A percentile compares a stretch with the other conserved stretches of the same genome.
phyloP scores from a whole-genome alignment of 805 yeast genomes.

The Clavispora santaluciae region DNA sequence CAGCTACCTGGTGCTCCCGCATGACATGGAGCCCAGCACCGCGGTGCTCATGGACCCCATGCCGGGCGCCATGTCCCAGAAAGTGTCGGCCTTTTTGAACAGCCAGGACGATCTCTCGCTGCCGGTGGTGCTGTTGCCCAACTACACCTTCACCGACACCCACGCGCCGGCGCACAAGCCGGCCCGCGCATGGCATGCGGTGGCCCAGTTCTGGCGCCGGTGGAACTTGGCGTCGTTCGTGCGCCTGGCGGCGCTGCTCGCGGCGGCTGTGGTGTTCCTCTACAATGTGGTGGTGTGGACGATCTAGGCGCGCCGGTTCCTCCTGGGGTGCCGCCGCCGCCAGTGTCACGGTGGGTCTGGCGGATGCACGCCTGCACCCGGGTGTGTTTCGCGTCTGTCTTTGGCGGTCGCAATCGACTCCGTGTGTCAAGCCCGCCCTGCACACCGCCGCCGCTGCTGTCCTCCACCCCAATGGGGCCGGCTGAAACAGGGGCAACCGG shows the following conservation, averaged over 20 bases:
- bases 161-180: neutral
- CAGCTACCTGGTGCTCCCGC: slow-evolving; percentile 26
- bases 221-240: slow-evolving; percentile 16
- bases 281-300: slow-evolving; percentile 1
- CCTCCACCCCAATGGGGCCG: too few species aligned
- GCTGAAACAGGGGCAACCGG: neutral
- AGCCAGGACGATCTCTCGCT: slow-evolving; percentile 23
- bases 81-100: slow-evolving; percentile 25
- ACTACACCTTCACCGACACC: slow-evolving; percentile 20
- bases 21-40: slow-evolving; percentile 8
- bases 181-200: slow-evolving; percentile 3
- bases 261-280: neutral
- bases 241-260: slow-evolving; percentile 1
- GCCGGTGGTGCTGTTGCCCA: slow-evolving; percentile 15
- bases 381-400: neutral
- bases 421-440: neutral
- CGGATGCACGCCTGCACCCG: neutral
- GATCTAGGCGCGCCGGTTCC: neutral
- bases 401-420: neutral
- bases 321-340: too few species aligned
- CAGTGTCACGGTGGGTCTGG: too few species aligned
- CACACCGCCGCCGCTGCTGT: neutral
- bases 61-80: slow-evolving; percentile 15
- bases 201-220: slow-evolving; percentile 10
- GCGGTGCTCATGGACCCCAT: slow-evolving; percentile 9